Evolutionary conservation across 139 green algal genomes (phyloP).

Genomic region (Picochlorum sp.): DNA sequence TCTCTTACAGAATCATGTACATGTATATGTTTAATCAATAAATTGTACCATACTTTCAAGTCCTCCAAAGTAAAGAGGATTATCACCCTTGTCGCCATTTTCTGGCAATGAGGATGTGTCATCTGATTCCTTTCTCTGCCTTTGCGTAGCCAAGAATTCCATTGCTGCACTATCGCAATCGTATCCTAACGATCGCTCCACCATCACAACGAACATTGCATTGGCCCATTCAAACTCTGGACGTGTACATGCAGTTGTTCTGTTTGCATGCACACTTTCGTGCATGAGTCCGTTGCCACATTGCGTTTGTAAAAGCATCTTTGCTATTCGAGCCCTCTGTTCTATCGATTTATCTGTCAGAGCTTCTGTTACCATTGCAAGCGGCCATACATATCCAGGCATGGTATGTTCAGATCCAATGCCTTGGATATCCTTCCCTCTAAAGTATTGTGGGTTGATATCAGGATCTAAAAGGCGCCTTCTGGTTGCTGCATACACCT

Average conservation of each 20-base stretch:
- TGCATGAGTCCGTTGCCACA: conserved; percentile 47
- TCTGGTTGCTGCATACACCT: conserved; percentile 26
- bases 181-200: conserved; percentile 33
- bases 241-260: conserved; percentile 16
- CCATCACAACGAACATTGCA: conserved; percentile 33
- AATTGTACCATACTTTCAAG: no score
- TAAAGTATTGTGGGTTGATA: conserved; percentile 35
- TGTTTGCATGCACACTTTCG: conserved; percentile 27
- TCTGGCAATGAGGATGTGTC: no score
- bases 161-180: conserved; percentile 20
- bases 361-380: conserved; percentile 23
- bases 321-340: conserved; percentile 19
- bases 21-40: no score
- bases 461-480: conserved; percentile 26
- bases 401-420: conserved; percentile 47
- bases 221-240: conserved; percentile 48
- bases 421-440: conserved; percentile 27
- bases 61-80: no score
- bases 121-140: conserved; percentile 1
- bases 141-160: conserved; percentile 6
- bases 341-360: conserved; percentile 2
- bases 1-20: no score
- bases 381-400: conserved; percentile 32
- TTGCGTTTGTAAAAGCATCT: conserved; percentile 29
- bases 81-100: no score